Evolutionary conservation across 805 yeast species (phyloP).

Genomic region (Cyberlindnera galapagoensis): DNA sequence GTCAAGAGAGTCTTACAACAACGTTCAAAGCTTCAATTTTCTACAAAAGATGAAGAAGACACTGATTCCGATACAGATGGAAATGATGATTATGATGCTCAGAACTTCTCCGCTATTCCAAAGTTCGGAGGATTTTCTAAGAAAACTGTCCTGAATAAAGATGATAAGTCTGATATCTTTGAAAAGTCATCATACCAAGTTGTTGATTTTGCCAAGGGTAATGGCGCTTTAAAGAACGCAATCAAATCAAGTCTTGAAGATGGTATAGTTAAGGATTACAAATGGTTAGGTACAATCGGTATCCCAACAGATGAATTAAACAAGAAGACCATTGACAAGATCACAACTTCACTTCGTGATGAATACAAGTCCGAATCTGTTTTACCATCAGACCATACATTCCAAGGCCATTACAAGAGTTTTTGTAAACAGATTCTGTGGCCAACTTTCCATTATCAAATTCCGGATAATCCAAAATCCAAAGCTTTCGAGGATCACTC

Average conservation of each 20-base stretch:
- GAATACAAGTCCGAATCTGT: slow-evolving; percentile 60
- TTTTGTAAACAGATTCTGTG: slow-evolving; percentile 92
- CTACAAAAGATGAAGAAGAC: slow-evolving; percentile 6
- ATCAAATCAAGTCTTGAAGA: slow-evolving; percentile 49
- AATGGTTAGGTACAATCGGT: slow-evolving; percentile 90
- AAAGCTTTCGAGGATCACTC: slow-evolving; percentile 95
- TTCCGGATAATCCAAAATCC: slow-evolving; percentile 90
- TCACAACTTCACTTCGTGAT: slow-evolving; percentile 37
- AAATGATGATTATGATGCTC: slow-evolving; percentile 13
- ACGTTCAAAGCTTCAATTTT: slow-evolving; percentile 10
- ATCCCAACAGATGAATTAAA: slow-evolving; percentile 86
- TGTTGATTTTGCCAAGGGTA: slow-evolving; percentile 65
- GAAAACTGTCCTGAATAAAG: slow-evolving; percentile 45
- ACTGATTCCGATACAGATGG: slow-evolving; percentile 4
- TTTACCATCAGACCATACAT: slow-evolving; percentile 68
- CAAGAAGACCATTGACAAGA: slow-evolving; percentile 42
- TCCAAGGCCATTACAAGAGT: slow-evolving; percentile 85
- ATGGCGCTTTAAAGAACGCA: slow-evolving; percentile 86
- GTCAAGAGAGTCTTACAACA: slow-evolving; percentile 10
- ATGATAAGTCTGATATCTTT: slow-evolving; percentile 33
- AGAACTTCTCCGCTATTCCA: slow-evolving; percentile 30
- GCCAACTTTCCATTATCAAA: slow-evolving; percentile 93
- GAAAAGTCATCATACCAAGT: slow-evolving; percentile 65
- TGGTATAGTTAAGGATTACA: slow-evolving; percentile 29
- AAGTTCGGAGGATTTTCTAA: slow-evolving; percentile 71